Evolutionary conservation across 441 rosid species (phyloP), one percentile per base, ranked within the genome.

Genomic region (Adansonia rubrostipa): DNA sequence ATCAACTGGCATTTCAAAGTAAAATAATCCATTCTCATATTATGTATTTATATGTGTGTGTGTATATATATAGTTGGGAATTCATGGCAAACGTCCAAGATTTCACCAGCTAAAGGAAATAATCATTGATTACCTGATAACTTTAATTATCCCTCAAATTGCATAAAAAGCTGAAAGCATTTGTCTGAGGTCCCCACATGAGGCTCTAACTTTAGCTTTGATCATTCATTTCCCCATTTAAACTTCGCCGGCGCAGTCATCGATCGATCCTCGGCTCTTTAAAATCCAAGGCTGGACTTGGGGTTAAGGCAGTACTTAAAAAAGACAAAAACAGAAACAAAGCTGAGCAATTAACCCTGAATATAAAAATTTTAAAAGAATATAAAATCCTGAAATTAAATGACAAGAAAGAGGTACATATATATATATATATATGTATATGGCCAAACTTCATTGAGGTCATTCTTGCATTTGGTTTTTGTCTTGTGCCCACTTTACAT

Each of bases 211-310:
- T 28, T 28, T 28, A 28, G 33, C 33, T 28, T 28, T 28, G 33
- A 28, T 28, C 33, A 28, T 28, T 28, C 33, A 28, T 28, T 15
- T 5, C 74, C 68, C 42, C 28, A 28, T 28, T 45, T 33, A 47
- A 67, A 62, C 19, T 14, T 65, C 40, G 24, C 20, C 11, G 20
- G 75, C 71, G 60, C 50, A 58, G 69, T 79, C 74, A 79, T 74
- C 69, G 5, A 40, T 40, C 44, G 33, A 28, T 28, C 33, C 44
- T 19, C 6, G 14, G 28, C n/a, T 61, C 54, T 57, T 74, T 24
- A 74, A 17, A 14, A 56, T 20, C 71, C 75, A 56, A 64, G 28
- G 57, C 63, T 65, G 6, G 28, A 45, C 71, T 1, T 28, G 33
- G 33, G 33, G 33, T 9, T n/a, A 3, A 9, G 61, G 28, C 40